Evolutionary conservation across 2,329 filamentous ascomycete genomes (phyloP).

Genomic region (Chaetothyriales sp.): DNA sequence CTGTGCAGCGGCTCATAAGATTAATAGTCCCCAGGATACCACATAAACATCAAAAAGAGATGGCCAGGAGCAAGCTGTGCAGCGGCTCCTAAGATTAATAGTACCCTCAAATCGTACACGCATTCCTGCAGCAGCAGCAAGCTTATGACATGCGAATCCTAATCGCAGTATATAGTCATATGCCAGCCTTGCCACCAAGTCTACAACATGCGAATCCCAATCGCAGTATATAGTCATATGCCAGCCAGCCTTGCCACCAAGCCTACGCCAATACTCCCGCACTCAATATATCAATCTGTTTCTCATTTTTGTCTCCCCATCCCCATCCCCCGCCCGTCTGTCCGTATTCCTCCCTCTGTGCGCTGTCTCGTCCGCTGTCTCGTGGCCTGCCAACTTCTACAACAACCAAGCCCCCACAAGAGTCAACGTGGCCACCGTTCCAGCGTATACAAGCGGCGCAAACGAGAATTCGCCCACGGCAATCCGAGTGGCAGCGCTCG

Average conservation of each 20-base stretch:
- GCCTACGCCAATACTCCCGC: not conserved
- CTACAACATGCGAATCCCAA: not conserved
- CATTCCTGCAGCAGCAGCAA: not conserved
- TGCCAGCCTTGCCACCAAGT: not conserved
- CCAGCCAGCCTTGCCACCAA: not conserved
- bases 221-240: not conserved
- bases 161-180: not conserved
- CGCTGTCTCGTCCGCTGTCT: no score
- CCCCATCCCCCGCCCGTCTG: no score
- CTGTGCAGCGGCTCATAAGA: no score
- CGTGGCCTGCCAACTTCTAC: conserved; percentile 14
- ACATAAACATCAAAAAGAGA: no score
- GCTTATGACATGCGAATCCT: not conserved
- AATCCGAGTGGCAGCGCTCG: conserved; percentile 33
- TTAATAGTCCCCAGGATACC: conserved; percentile 9
- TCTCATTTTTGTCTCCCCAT: not conserved
- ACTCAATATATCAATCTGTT: not conserved
- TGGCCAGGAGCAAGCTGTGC: no score
- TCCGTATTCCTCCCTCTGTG: no score
- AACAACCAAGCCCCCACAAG: conserved; percentile 40
- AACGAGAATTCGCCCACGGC: conserved; percentile 33
- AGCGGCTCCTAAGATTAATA: not conserved
- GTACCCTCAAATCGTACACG: not conserved
- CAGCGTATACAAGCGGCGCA: conserved; percentile 38
- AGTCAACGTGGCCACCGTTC: conserved; percentile 39